A percentile compares a stretch with the other conserved stretches of the same genome.
Evolutionary conservation across 345 rosid genomes (phyloP).

Genomic region (Rhodamnia rubescens): DNA sequence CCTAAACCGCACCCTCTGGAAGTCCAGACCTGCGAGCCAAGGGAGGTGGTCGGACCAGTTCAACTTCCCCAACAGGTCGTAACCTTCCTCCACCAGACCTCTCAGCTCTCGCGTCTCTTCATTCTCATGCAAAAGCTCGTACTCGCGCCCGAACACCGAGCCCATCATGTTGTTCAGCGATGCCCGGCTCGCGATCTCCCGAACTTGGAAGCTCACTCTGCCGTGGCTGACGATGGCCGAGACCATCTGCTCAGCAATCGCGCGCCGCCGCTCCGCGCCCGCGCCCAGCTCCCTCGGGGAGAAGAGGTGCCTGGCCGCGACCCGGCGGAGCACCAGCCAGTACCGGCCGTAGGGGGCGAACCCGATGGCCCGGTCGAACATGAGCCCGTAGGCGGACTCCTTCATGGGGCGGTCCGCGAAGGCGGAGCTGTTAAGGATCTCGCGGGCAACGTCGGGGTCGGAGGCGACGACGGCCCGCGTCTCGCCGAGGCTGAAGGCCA

Average conservation of each 20-base stretch:
- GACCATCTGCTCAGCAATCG: slow-evolving; percentile 29
- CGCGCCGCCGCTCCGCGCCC: slow-evolving; percentile 17
- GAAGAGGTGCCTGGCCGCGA: slow-evolving; percentile 39
- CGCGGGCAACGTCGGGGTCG: slow-evolving; percentile 40
- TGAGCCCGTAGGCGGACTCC: slow-evolving; percentile 35
- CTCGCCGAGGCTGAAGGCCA: slow-evolving; percentile 46
- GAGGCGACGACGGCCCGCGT: slow-evolving; percentile 23
- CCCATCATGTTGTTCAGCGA: slow-evolving; percentile 50
- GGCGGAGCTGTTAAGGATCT: slow-evolving; percentile 32
- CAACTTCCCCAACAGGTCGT: slow-evolving; percentile 29
- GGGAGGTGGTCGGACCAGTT: slow-evolving; percentile 53
- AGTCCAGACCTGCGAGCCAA: slow-evolving; percentile 31
- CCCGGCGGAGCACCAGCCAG: slow-evolving; percentile 37
- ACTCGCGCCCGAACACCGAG: slow-evolving; percentile 34
- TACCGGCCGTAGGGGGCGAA: slow-evolving; percentile 48
- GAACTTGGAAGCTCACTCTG: slow-evolving; percentile 2
- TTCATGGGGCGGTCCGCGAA: slow-evolving; percentile 47
- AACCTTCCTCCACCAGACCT: slow-evolving; percentile 40
- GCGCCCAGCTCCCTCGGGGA: slow-evolving; percentile 30
- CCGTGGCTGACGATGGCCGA: slow-evolving; percentile 1
- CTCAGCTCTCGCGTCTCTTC: slow-evolving; percentile 17
- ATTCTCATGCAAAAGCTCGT: slow-evolving; percentile 3
- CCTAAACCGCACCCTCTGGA: slow-evolving; percentile 28
- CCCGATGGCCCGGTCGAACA: slow-evolving; percentile 47
- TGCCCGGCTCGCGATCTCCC: slow-evolving; percentile 27